Percentiles rank a stretch among this genome's conserved stretches.
Conservation (phyloP, 768 basidiomycete species). For the Saitozyma podzolica region DNA sequence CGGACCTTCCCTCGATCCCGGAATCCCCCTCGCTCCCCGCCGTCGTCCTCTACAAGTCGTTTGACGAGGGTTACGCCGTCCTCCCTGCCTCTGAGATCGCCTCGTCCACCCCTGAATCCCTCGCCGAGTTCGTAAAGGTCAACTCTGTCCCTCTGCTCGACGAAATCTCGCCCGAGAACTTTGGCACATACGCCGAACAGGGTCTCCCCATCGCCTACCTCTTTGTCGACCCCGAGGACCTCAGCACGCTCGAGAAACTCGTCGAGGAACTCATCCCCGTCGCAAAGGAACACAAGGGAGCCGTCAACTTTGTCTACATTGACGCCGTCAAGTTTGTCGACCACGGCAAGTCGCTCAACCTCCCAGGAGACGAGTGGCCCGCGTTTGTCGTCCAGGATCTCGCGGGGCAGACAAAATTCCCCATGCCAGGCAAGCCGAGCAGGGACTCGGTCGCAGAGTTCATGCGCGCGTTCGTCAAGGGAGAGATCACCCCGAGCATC, state of each 20-base stretch:
- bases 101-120: conserved; percentile 56
- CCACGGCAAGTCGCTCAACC: conserved; percentile 91
- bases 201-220: conserved; percentile 88
- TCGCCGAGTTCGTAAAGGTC: conserved; percentile 76
- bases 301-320: conserved; percentile 97
- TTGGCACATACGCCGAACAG: conserved; percentile 75
- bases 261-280: conserved; percentile 71
- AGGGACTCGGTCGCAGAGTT: conserved; percentile 62
- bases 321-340: conserved; percentile 93
- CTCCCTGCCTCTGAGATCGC: conserved; percentile 38
- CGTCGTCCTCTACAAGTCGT: conserved; percentile 85
- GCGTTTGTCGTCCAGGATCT: conserved; percentile 90
- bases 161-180: conserved; percentile 93
- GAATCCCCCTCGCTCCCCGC: conserved; percentile 74
- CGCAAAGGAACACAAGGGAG: conserved; percentile 76
- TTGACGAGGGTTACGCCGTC: conserved; percentile 72
- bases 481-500: conserved; percentile 74
- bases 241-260: conserved; percentile 63
- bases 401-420: conserved; percentile 71
- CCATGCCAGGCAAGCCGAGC: conserved; percentile 63
- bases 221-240: conserved; percentile 77
- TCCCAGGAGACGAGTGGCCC: conserved; percentile 83
- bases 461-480: conserved; percentile 67
- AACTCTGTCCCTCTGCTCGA: conserved; percentile 85
- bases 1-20: conserved; percentile 58